Evolutionary conservation across 345 rosid species (phyloP).

Genomic region (Balakata baccata): DNA sequence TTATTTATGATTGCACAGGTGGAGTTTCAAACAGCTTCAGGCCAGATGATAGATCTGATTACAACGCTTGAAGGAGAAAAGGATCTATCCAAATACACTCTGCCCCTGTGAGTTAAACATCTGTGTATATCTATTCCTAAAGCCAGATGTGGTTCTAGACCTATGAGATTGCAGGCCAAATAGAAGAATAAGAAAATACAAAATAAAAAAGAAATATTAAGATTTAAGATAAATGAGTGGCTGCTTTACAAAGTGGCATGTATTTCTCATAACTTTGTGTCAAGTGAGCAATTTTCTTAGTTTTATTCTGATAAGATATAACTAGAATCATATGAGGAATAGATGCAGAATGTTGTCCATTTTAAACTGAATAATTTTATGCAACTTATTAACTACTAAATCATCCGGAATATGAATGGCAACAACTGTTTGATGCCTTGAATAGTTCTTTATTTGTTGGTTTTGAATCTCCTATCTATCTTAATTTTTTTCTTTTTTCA

Average conservation of each 20-base stretch:
- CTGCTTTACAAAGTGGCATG: neutral
- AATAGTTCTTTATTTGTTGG: neutral
- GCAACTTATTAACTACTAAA: neutral
- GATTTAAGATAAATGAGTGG: neutral
- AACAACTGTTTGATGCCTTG: neutral
- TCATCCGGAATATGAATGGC: neutral
- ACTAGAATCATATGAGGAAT: neutral
- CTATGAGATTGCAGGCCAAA: neutral
- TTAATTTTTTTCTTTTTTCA: neutral
- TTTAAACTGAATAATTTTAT: neutral
- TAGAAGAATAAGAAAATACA: neutral
- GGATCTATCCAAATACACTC: slow-evolving; percentile 36
- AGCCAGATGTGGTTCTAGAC: neutral
- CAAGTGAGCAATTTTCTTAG: neutral
- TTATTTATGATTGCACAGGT: slow-evolving; percentile 25
- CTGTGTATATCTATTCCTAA: neutral
- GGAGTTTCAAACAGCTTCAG: slow-evolving; percentile 46
- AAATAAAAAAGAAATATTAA: neutral
- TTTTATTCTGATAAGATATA: neutral
- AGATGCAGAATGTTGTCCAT: neutral
- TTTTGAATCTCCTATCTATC: neutral
- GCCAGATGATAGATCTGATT: slow-evolving; percentile 48
- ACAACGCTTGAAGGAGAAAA: slow-evolving; percentile 46
- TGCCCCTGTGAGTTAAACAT: slow-evolving; percentile 32
- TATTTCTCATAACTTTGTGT: neutral